Conservation (phyloP, 495 filamentous ascomycete species). For the Rostrohypoxylon terebratum region DNA sequence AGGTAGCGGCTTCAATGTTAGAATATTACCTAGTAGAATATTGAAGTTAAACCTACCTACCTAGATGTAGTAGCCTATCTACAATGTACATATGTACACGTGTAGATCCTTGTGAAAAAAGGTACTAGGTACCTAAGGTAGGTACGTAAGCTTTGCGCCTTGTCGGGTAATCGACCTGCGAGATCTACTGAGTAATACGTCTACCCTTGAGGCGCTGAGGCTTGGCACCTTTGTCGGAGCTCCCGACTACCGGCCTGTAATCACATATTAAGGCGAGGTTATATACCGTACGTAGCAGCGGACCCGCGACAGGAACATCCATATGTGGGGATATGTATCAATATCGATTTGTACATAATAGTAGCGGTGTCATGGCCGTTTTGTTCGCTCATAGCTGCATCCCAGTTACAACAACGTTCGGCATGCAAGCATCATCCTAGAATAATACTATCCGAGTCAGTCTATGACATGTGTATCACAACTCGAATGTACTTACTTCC, state of each 20-base stretch:
- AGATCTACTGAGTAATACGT: slow-evolving; percentile 1
- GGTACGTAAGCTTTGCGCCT: neutral
- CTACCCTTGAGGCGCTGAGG: neutral
- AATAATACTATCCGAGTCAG: neutral
- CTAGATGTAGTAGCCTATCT: slow-evolving; percentile 12
- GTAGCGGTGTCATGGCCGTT: slow-evolving; percentile 17
- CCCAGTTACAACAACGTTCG: slow-evolving; percentile 1
- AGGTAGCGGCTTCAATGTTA: too few relatives aligned
- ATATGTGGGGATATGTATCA: slow-evolving; percentile 25
- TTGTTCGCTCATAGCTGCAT: neutral
- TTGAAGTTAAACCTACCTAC: too few relatives aligned
- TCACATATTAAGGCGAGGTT: neutral
- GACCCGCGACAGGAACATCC: slow-evolving; percentile 22
- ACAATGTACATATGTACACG: neutral
- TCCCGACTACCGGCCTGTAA: neutral
- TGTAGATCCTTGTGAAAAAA: too few relatives aligned
- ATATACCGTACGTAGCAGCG: neutral
- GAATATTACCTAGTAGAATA: too few relatives aligned
- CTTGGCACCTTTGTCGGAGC: neutral
- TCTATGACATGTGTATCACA: neutral
- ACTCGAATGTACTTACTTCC: neutral
- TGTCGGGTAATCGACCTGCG: neutral
- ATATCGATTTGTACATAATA: neutral
- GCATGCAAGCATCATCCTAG: slow-evolving; percentile 32
- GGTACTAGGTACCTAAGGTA: too few relatives aligned